Base-by-base conservation (phyloP, 306 rosid genomes). In the Dalbergia cultrata region DNA sequence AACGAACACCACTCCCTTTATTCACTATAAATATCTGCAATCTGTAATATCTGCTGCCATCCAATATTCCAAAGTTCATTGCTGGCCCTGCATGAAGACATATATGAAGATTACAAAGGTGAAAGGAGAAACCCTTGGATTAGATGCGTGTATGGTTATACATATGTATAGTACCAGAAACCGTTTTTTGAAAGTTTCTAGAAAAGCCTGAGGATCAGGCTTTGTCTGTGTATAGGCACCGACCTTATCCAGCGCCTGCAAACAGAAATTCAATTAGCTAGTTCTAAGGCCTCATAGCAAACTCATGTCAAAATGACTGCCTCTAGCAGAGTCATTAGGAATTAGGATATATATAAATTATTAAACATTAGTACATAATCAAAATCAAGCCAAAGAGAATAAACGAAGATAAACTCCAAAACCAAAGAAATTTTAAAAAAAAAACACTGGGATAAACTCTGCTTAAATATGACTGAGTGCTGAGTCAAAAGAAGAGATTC, bases 191-290 rank as follows among this genome's bases (percentile, higher is more conserved):
- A 75, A 91, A 39, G 0, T 2, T 26, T 73, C 89, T 12, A 91
- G 70, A 8, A 82, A 44, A 68, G 67, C 78, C 6, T 68, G 8
- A 22, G 89, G 88, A 79, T 91, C 85, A 16, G 57, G 17, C 74
- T 87, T 89, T 58, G 89, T 91, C 39, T 58, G 82, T 85, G 78
- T 82, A 43, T 91, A 91, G 26, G 89, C 90, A 35, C 87, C 89
- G 9, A 77, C 74, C 84, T 91, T 87, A 76, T 87, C 76, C 17
- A 84, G 2, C 84, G 81, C 89, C 93, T 87, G 82, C 79, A 62
- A 47, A 4, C 11, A 43, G 47, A 43, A 43, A 43, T 43, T 43
- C 47, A 43, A 35, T 35, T 21, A 21, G 22, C 22, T 35, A 35
- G 6, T 35, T 35, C 39, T 6, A 35, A 35, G 39, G 39, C 39